These are phyloP conservation scores for Peronospora belbahrii DNA, from an alignment of 352 stramenopile genomes.

Conservation along the genomic window DNA sequence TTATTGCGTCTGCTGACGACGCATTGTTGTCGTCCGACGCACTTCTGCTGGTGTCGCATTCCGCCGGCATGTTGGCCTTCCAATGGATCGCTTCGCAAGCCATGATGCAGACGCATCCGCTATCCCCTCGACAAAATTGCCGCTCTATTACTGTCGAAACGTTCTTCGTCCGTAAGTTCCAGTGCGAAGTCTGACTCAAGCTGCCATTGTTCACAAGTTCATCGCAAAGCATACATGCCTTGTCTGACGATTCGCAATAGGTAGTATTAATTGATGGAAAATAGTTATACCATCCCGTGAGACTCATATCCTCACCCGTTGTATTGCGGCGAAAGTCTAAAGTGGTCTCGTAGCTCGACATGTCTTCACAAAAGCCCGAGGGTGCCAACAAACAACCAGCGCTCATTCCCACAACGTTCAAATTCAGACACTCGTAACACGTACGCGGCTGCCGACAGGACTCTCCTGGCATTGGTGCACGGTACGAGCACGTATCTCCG, in stretches of 20 bases:
- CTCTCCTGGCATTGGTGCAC: constrained; percentile 26
- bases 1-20: constrained; percentile 12
- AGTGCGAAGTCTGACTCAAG: constrained; percentile 15
- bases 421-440: constrained; percentile 70
- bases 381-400: constrained; percentile 50
- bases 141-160: constrained; percentile 30
- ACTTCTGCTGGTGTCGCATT: constrained; percentile 30
- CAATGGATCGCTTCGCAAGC: constrained; percentile 48
- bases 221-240: constrained; percentile 42
- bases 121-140: constrained; percentile 44
- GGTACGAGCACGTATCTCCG: constrained; percentile 60
- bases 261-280: constrained; percentile 53
- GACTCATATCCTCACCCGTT: constrained; percentile 22
- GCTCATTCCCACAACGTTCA: constrained; percentile 20
- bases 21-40: constrained; percentile 5
- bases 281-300: constrained; percentile 51
- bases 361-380: constrained; percentile 48
- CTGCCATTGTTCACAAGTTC: constrained; percentile 28
- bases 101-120: constrained; percentile 61
- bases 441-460: constrained; percentile 49
- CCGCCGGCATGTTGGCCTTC: constrained; percentile 39
- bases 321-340: constrained; percentile 58
- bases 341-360: constrained; percentile 37
- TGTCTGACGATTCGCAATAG: constrained; percentile 52
- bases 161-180: constrained; percentile 20